A percentile compares a stretch with the other conserved stretches of the same genome.
These are phyloP conservation scores for Arthrinium phaeospermum DNA, from an alignment of 2,329 filamentous ascomycete genomes.

Conservation along the genomic window DNA sequence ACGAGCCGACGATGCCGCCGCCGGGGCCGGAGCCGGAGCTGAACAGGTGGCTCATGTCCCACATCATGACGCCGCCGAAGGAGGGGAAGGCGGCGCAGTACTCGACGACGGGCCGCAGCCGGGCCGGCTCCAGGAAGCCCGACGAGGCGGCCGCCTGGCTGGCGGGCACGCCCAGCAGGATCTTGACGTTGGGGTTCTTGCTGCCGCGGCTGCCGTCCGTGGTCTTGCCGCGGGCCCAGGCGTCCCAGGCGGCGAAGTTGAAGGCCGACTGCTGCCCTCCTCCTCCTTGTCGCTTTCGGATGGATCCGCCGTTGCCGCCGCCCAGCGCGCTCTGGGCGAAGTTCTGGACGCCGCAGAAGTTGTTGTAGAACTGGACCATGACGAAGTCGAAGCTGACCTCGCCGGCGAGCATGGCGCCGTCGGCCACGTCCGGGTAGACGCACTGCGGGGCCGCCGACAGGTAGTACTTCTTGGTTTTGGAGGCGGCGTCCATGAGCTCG, in stretches of 20 bases:
- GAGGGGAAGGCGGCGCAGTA: conserved; percentile 59
- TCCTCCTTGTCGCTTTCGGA: background rate
- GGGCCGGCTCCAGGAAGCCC: conserved; percentile 57
- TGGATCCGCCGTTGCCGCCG: background rate
- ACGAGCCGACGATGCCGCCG: conserved; percentile 33
- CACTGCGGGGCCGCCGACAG: conserved; percentile 73
- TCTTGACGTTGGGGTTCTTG: conserved; percentile 64
- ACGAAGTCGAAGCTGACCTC: conserved; percentile 64
- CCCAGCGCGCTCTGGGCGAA: conserved; percentile 49
- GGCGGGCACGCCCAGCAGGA: conserved; percentile 67
- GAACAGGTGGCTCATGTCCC: conserved; percentile 68
- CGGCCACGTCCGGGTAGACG: conserved; percentile 66
- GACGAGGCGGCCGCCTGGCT: conserved; percentile 54
- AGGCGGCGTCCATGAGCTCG: conserved; percentile 31
- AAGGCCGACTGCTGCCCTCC: conserved; percentile 54
- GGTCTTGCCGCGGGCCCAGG: conserved; percentile 60
- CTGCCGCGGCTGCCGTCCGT: conserved; percentile 37
- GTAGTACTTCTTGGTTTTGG: conserved; percentile 56
- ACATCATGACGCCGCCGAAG: conserved; percentile 74
- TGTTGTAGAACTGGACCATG: conserved; percentile 73
- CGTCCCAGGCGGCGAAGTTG: conserved; percentile 69
- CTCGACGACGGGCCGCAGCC: conserved; percentile 55
- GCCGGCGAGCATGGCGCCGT: conserved; percentile 58
- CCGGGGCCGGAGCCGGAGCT: conserved; percentile 50
- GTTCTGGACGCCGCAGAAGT: conserved; percentile 65